Evolutionary conservation across 2,329 filamentous ascomycete genomes (phyloP).

Genomic region (Epicoccum nigrum): DNA sequence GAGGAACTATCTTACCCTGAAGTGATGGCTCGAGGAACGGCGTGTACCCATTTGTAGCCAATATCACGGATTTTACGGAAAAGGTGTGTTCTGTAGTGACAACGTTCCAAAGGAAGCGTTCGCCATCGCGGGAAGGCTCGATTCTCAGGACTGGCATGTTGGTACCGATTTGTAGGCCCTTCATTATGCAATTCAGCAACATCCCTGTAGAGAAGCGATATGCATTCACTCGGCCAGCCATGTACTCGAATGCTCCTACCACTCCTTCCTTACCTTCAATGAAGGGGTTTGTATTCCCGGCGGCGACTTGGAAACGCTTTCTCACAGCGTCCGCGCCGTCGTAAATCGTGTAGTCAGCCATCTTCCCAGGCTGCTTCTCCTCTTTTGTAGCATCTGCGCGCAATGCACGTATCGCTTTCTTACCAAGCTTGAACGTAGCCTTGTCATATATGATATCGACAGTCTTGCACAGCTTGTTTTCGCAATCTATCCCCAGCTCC

Average conservation of each 20-base stretch:
- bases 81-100: constrained; percentile 28
- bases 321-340: constrained; percentile 16
- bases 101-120: constrained; percentile 24
- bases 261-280: constrained; percentile 28
- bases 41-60: constrained; percentile 48
- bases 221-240: constrained; percentile 40
- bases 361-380: constrained; percentile 29
- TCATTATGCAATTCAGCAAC: constrained; percentile 32
- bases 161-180: constrained; percentile 36
- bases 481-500: constrained; percentile 52
- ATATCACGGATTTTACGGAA: constrained; percentile 24
- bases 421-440: constrained; percentile 36
- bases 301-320: constrained; percentile 27
- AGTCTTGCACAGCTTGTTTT: constrained; percentile 59
- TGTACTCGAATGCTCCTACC: constrained; percentile 40
- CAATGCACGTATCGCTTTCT: constrained; percentile 32
- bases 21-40: constrained; percentile 35
- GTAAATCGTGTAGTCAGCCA: constrained; percentile 40
- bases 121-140: background rate
- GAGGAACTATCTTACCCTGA: constrained; percentile 51
- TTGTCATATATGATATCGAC: constrained; percentile 64
- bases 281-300: constrained; percentile 26
- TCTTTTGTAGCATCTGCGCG: constrained; percentile 27
- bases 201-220: constrained; percentile 41
- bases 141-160: constrained; percentile 38